Base-by-base conservation (phyloP, 2,329 filamentous ascomycete species). In the Botrytis elliptica region DNA sequence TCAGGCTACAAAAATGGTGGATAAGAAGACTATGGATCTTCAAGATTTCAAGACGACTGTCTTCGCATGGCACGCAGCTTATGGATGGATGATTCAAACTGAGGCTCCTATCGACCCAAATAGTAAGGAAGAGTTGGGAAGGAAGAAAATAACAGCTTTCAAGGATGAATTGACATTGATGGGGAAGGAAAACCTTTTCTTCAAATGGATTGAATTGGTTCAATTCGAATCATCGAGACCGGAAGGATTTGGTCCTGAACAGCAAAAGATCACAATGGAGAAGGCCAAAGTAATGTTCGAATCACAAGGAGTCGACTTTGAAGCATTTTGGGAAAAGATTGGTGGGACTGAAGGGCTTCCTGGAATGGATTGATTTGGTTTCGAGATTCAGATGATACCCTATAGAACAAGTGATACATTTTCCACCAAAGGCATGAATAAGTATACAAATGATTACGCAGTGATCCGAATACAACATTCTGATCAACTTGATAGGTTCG, bases 151-250 rank as follows among this genome's bases (percentile, higher is more conserved):
- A 14, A 88, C 96, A 75, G 87, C 88, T 4, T 97, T 98, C 81
- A 91, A 93, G 78, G 92, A 96, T 62, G 90, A 90, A 33, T 86
- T 98, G 77, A 87, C 88, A 1, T 87, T 87, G 4, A 86, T 96
- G 82, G 94, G 92, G 62, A 97, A 97, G 83, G 95, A 97, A 82
- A 90, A 92, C 76, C 82, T 98, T 71, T 98, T 98, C 84, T 97
- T 93, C 84, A 89, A 92, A 72, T 97, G 94, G 94, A 93, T 97
- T 67, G 95, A 98, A 84, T 88, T 97, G 80, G 90, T 98, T 68
- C 94, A 98, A 83, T 97, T 90, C 79, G 94, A 97, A 83, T 91
- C 93, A 60, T 91, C 90, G 52, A 88, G 88, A 77, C 92, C 94
- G 0, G 93, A 91, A 29, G 93, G 93, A 0, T 97, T 97, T 80